Evolutionary conservation across 176 grass and related monocot species (phyloP).

Genomic region (Oryza australiensis): DNA sequence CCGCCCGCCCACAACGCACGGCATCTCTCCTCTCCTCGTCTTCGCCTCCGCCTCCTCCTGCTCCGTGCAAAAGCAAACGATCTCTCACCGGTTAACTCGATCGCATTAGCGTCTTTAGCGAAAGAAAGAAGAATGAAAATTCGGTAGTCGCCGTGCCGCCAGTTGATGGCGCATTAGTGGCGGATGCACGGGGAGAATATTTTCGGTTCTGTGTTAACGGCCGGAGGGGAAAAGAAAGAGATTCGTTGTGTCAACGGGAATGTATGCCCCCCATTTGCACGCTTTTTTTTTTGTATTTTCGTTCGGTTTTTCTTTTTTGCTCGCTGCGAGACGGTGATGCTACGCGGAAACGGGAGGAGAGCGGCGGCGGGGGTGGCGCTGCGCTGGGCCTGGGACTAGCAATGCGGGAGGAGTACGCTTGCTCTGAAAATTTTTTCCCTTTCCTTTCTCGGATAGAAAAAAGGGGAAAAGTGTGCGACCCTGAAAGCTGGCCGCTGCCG

Average conservation of each 20-base stretch:
- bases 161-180: constrained; percentile 46
- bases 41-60: not conserved
- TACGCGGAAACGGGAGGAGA: constrained; percentile 1
- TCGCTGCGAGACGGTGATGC: not conserved
- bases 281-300: not conserved
- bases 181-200: constrained; percentile 41
- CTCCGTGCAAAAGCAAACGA: constrained; percentile 41
- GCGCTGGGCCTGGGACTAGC: not conserved
- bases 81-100: constrained; percentile 15
- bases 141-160: constrained; percentile 3
- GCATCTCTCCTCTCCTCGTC: constrained; percentile 39
- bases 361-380: not conserved
- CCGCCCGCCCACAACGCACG: constrained; percentile 38
- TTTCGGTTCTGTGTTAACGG: constrained; percentile 11
- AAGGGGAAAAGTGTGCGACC: not conserved
- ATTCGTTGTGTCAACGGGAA: constrained; percentile 68
- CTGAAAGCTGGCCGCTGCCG: constrained; percentile 27
- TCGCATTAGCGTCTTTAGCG: not conserved
- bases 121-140: constrained; percentile 1
- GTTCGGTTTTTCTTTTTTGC: not conserved
- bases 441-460: not conserved
- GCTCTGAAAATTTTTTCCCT: constrained; percentile 14
- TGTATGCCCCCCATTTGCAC: constrained; percentile 36
- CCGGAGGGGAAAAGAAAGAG: constrained; percentile 29
- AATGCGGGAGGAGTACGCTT: constrained; percentile 61